Conservation (phyloP, 202 grass and related monocot species). For the Elaeis oleifera region DNA sequence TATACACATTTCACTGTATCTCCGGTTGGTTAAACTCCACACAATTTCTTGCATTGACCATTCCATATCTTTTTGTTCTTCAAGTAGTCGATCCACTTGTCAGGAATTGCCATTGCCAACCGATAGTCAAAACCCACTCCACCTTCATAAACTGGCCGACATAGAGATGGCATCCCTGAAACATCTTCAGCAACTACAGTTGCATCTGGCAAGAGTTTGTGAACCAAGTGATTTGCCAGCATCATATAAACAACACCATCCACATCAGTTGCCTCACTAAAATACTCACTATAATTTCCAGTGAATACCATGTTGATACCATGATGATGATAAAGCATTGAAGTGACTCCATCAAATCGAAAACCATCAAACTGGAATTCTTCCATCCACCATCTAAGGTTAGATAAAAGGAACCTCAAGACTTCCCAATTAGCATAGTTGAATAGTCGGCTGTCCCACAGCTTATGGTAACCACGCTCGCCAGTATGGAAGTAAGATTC, state of each 20-base stretch:
- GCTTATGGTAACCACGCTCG: conserved; percentile 79
- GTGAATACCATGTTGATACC: conserved; percentile 70
- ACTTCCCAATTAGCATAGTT: conserved; percentile 98
- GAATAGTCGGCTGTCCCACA: conserved; percentile 91
- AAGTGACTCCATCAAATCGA: conserved; percentile 85
- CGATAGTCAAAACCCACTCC: conserved; percentile 91
- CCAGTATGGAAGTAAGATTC: conserved; percentile 85
- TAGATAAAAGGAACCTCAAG: conserved; percentile 86
- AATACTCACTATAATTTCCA: conserved; percentile 84
- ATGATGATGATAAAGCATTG: conserved; percentile 97
- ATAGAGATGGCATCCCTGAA: conserved; percentile 94
- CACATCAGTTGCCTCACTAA: conserved; percentile 69
- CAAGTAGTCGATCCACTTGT: conserved; percentile 90
- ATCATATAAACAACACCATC: conserved; percentile 88
- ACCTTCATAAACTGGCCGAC: conserved; percentile 69
- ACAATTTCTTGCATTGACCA: conserved; percentile 85
- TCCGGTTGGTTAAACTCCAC: conserved; percentile 68
- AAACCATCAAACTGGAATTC: conserved; percentile 95
- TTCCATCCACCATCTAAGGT: conserved; percentile 91
- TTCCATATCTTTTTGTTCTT: conserved; percentile 69
- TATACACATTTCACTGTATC: conserved; percentile 87
- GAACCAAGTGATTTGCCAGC: conserved; percentile 83
- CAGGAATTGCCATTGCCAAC: conserved; percentile 93
- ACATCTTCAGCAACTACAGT: conserved; percentile 92
- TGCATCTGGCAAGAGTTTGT: conserved; percentile 59